phyloP scores from a whole-genome alignment of 2,329 filamentous ascomycete genomes.

The Monosporascus sp. region DNA sequence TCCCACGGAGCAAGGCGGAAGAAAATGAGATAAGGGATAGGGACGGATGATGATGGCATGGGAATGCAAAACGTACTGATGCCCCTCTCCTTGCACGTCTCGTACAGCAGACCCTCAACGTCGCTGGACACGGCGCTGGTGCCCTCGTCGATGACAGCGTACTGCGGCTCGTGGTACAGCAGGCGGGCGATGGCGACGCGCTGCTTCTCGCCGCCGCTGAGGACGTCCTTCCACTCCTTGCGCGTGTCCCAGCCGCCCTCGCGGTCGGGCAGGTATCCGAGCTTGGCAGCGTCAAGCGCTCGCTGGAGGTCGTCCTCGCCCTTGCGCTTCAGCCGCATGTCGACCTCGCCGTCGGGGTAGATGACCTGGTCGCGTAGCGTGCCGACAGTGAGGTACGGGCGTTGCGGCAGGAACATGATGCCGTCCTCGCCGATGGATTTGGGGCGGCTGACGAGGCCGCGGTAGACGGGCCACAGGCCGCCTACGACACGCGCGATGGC shows the following conservation, averaged over 20 bases:
- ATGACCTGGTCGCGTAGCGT: conserved; percentile 96
- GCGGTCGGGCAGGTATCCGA: conserved; percentile 84
- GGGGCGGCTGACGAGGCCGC: conserved; percentile 83
- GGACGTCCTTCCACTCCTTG: conserved; percentile 97
- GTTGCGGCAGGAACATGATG: conserved; percentile 97
- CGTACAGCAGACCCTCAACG: conserved; percentile 89
- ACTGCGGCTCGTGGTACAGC: conserved; percentile 90
- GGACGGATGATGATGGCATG: not conserved
- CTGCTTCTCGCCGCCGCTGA: conserved; percentile 97
- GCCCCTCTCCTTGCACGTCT: conserved; percentile 84
- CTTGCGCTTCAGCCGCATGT: conserved; percentile 80
- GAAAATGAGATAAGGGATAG: not conserved
- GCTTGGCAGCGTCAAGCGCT: conserved; percentile 74
- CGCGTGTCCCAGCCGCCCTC: conserved; percentile 96
- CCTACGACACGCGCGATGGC: conserved; percentile 83
- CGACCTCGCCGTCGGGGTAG: conserved; percentile 89
- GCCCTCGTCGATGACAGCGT: conserved; percentile 92
- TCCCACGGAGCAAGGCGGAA: too few relatives aligned
- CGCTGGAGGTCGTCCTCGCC: conserved; percentile 72
- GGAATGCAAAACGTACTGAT: conserved; percentile 61
- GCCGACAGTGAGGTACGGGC: conserved; percentile 86
- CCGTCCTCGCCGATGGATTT: conserved; percentile 77
- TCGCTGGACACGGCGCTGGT: conserved; percentile 92
- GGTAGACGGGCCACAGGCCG: conserved; percentile 90
- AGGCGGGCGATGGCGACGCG: conserved; percentile 85